Conservation (phyloP, 768 basidiomycete genomes). For the Fibroporia radiculosa region DNA sequence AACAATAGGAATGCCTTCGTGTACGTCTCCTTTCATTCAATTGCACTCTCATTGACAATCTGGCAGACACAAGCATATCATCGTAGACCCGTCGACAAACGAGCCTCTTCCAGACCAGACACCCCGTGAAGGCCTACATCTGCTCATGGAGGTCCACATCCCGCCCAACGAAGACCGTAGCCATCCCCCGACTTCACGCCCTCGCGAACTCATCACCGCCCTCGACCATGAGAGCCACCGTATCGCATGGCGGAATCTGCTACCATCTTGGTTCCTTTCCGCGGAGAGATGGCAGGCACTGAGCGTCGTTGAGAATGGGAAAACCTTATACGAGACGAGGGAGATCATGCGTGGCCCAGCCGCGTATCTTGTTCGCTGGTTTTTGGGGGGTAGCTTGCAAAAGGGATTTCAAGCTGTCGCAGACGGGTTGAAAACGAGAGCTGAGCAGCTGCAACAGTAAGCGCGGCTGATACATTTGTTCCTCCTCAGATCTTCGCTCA, state of each 20-base stretch:
- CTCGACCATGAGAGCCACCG: conserved; percentile 48
- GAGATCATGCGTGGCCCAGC: conserved; percentile 52
- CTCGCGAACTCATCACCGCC: conserved; percentile 38
- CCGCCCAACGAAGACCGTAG: conserved; percentile 45
- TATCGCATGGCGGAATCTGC: conserved; percentile 45
- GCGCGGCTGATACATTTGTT: too few relatives aligned
- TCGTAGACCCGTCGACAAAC: conserved; percentile 33
- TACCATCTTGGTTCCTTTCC: conserved; percentile 40
- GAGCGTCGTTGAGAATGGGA: conserved; percentile 37
- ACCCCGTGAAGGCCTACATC: conserved; percentile 38
- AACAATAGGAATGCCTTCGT: conserved; percentile 63
- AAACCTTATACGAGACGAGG: conserved; percentile 57
- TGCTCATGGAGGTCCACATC: conserved; percentile 50
- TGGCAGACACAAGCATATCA: conserved; percentile 40
- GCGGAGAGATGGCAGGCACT: conserved; percentile 62
- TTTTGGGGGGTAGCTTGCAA: conserved; percentile 35
- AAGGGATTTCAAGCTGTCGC: conserved; percentile 47
- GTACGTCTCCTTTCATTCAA: conserved; percentile 27
- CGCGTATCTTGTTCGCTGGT: conserved; percentile 44
- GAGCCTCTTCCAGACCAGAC: conserved; percentile 39
- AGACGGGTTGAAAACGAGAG: conserved; percentile 44
- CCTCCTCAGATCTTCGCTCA: too few relatives aligned
- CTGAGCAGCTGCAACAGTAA: conserved; percentile 33
- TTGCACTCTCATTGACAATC: not conserved
- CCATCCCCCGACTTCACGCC: conserved; percentile 29